A percentile compares a stretch with the other conserved stretches of the same genome.
These are phyloP conservation scores for Cytospora schulzeri DNA, from an alignment of 2,329 filamentous ascomycete species.

Conservation along the genomic window DNA sequence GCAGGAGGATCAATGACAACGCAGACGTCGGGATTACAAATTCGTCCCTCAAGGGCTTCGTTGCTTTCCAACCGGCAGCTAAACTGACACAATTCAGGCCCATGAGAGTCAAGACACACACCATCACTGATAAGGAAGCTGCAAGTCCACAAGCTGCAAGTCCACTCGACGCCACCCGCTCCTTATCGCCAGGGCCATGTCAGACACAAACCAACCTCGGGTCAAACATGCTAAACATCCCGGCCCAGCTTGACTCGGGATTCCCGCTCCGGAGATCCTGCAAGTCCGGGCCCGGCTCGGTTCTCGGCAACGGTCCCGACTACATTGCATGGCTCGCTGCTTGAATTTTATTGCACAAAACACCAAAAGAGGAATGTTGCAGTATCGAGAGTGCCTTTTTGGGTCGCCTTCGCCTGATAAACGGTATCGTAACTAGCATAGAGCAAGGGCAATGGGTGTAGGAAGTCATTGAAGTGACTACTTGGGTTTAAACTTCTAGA, in stretches of 20 bases:
- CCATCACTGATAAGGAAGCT: slow-evolving; percentile 27
- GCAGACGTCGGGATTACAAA: slow-evolving; percentile 23
- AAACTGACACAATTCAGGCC: background rate
- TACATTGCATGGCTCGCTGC: too few species aligned
- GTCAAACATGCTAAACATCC: background rate
- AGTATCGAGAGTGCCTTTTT: too few species aligned
- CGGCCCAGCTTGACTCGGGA: too few species aligned
- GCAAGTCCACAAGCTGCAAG: slow-evolving; percentile 1
- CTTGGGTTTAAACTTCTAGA: too few species aligned
- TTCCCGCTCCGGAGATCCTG: background rate
- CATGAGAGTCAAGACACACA: background rate
- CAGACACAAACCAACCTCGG: background rate
- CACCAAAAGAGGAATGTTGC: too few species aligned
- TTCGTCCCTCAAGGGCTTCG: background rate
- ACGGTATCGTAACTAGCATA: too few species aligned
- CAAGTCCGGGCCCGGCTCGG: background rate
- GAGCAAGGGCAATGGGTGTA: too few species aligned
- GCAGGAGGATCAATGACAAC: slow-evolving; percentile 14
- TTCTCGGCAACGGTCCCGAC: too few species aligned
- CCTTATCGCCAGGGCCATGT: background rate
- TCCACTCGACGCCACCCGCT: background rate
- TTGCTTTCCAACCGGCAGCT: slow-evolving; percentile 8
- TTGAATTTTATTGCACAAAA: too few species aligned
- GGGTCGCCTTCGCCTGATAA: too few species aligned
- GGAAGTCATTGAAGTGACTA: too few species aligned